phyloP scores from a whole-genome alignment of 129 eudicot species.

The Chrysanthemum makinoi region DNA sequence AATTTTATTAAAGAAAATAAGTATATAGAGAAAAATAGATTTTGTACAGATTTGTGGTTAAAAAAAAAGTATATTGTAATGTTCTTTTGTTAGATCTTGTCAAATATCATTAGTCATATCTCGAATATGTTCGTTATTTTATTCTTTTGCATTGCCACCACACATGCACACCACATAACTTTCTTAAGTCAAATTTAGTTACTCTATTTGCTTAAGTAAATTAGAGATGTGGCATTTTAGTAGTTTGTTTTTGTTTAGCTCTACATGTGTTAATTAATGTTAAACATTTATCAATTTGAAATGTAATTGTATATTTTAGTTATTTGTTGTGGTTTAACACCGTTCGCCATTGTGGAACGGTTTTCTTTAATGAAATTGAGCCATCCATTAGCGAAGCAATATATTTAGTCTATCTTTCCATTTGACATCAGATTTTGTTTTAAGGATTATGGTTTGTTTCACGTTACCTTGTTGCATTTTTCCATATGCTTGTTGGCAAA shows the following conservation, averaged over 20 bases:
- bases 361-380: constrained; percentile 21
- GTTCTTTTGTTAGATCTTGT: too few relatives aligned
- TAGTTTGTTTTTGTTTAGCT: constrained; percentile 31
- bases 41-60: too few relatives aligned
- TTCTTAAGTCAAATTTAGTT: not conserved
- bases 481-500: constrained; percentile 22
- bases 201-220: not conserved
- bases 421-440: not conserved
- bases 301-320: too few relatives aligned
- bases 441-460: constrained; percentile 4
- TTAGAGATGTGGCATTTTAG: constrained; percentile 39
- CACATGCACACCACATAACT: constrained; percentile 14
- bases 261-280: too few relatives aligned
- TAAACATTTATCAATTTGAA: too few relatives aligned
- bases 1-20: too few relatives aligned
- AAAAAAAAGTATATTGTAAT: too few relatives aligned
- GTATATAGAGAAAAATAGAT: too few relatives aligned
- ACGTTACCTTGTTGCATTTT: not conserved
- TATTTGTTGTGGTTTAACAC: too few relatives aligned
- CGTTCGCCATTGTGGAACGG: constrained; percentile 12
- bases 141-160: too few relatives aligned
- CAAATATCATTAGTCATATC: too few relatives aligned
- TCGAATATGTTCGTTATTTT: too few relatives aligned
- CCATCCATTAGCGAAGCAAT: constrained; percentile 33
- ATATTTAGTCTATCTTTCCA: constrained; percentile 21